Evolutionary conservation across 768 basidiomycete species (phyloP), one percentile per base, ranked within the genome.

Genomic region (Auriscalpium microsporum): DNA sequence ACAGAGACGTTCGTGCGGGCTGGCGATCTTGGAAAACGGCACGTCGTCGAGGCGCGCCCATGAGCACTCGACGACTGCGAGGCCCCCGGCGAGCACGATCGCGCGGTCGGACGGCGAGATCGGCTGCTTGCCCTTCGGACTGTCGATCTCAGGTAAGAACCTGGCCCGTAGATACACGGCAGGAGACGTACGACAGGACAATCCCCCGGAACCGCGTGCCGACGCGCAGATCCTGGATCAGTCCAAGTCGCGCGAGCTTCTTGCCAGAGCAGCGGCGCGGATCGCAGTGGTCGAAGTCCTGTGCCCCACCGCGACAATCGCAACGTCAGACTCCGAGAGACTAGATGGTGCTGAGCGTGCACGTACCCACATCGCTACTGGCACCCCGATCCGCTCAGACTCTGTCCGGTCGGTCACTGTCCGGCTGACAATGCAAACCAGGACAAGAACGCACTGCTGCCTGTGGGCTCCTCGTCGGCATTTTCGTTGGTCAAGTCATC

Each of bases 241-340:
- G 72, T 2, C 90, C 89, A 16, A 92, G 78, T 9, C 96, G 76
- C 3, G 90, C 77, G 6, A 99, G 81, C 67, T 90, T 94, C 75
- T 96, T 97, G 4, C 96, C 96, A 4, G 82, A 84, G 62, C 86
- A 89, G 53, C 82, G 74, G 48, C 85, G 84, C 0, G 95, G 94
- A 68, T 99, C 95, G 66, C 96, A 99, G 67, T 99, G 96, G 67
- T 90, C 87, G 71, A 99, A 97, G 67, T 99, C 95, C 94, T 95
- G 54, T 7, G 8, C 21, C 37, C 10, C 16, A 45, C 51, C 23
- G 10, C 13, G 42, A 13, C 28, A 28, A 28, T 28, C 28, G 28
- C 28, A 11, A 23, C 11, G 10, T 0, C 10, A 19, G 10, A 6
- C 48, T 17, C 7, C 11, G 47, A 47, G 14, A 21, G 38, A 45